A percentile compares a stretch with the other conserved stretches of the same genome.
Conservation (phyloP, 73 alveolate genomes). For the Paramecium caudatum region DNA sequence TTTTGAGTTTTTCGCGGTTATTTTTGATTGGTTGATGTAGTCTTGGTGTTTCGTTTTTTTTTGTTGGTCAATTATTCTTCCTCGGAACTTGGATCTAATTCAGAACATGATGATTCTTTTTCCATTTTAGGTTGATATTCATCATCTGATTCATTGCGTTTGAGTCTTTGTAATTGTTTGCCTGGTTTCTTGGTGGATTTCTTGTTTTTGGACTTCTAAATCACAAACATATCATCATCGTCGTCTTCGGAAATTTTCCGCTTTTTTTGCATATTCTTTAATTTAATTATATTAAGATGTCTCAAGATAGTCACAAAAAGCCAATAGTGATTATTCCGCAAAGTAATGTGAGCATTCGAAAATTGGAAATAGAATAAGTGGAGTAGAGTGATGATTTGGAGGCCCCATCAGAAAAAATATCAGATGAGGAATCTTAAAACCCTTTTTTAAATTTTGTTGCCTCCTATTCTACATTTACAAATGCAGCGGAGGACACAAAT, state of each 20-base stretch:
- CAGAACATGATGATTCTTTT: constrained; percentile 13
- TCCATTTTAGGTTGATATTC: neutral
- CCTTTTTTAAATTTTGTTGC: constrained; percentile 59
- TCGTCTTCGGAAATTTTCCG: neutral
- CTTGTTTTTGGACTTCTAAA: neutral
- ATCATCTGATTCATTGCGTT: neutral
- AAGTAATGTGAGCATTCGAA: neutral
- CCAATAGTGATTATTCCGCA: constrained; percentile 6
- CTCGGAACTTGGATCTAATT: constrained; percentile 19
- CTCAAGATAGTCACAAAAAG: constrained; percentile 18
- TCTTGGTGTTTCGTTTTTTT: neutral
- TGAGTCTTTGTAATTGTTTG: neutral
- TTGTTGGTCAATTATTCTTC: neutral
- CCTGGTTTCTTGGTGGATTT: neutral
- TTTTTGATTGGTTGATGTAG: neutral
- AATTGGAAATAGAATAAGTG: constrained; percentile 2
- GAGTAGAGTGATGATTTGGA: constrained; percentile 12
- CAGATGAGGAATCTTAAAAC: constrained; percentile 7
- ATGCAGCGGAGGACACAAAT: constrained; percentile 9
- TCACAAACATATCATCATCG: constrained; percentile 23
- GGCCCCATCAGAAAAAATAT: constrained; percentile 24
- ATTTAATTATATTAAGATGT: constrained; percentile 28
- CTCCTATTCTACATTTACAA: constrained; percentile 23
- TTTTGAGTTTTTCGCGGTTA: neutral
- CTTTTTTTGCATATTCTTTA: neutral